Percentiles rank a stretch among this genome's conserved stretches.
phyloP scores from a whole-genome alignment of 768 basidiomycete genomes.

The Lanmaoa pseudosensibilis region DNA sequence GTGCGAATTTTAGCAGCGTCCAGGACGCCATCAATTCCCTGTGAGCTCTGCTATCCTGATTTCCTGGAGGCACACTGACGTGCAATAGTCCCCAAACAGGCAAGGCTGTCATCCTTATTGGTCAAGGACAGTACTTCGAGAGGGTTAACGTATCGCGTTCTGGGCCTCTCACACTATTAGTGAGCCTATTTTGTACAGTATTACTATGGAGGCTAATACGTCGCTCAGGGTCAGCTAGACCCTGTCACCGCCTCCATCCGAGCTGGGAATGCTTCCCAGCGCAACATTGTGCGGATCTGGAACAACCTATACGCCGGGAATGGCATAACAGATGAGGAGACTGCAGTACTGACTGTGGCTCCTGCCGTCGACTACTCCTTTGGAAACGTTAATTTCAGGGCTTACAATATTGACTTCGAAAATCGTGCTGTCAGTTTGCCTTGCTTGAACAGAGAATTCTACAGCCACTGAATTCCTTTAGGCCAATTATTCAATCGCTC shows the following conservation, averaged over 20 bases:
- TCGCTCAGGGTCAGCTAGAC: conserved; percentile 50
- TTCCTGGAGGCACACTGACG: background rate
- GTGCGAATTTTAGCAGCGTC: conserved; percentile 47
- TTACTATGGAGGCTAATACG: background rate
- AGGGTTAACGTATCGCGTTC: conserved; percentile 54
- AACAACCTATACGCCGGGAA: conserved; percentile 43
- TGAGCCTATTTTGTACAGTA: conserved; percentile 21
- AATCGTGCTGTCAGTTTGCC: conserved; percentile 55
- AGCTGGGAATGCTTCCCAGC: conserved; percentile 43
- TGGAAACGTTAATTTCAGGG: conserved; percentile 59
- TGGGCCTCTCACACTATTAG: conserved; percentile 57
- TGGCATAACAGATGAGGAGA: conserved; percentile 55
- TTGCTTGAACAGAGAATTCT: background rate
- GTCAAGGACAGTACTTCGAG: conserved; percentile 59
- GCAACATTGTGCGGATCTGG: conserved; percentile 55
- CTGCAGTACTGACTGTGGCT: conserved; percentile 56
- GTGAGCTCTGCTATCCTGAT: conserved; percentile 34
- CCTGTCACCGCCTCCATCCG: conserved; percentile 37
- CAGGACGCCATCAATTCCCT: conserved; percentile 59
- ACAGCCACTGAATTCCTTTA: background rate
- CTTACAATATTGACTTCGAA: conserved; percentile 66
- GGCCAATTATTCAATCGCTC: conserved; percentile 60
- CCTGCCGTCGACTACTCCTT: conserved; percentile 50
- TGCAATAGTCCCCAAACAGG: conserved; percentile 42
- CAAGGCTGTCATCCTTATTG: conserved; percentile 52